Conservation (phyloP, 352 stramenopile genomes). For the Phytophthora kernoviae region DNA sequence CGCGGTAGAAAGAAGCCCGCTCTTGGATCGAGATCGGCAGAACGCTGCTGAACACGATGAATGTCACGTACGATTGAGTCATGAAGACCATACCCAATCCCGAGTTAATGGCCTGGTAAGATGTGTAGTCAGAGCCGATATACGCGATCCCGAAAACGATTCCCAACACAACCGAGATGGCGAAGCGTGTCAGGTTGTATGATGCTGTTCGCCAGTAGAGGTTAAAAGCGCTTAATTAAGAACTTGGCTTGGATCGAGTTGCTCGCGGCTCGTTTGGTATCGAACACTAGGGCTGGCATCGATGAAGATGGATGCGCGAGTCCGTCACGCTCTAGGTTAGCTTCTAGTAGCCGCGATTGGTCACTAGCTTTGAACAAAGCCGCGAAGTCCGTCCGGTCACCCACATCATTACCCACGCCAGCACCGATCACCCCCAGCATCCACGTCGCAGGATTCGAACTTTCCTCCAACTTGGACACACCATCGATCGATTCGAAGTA, state of each 20-base stretch:
- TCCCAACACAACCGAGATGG: slow-evolving; percentile 16
- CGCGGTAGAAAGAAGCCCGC: slow-evolving; percentile 16
- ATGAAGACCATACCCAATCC: slow-evolving; percentile 74
- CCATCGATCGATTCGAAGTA: slow-evolving; percentile 66
- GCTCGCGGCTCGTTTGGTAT: slow-evolving; percentile 18
- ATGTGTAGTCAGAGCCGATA: slow-evolving; percentile 23
- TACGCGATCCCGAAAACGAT: slow-evolving; percentile 19
- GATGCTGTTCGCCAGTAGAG: slow-evolving; percentile 79
- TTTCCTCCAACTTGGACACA: slow-evolving; percentile 38
- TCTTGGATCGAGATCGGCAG: slow-evolving; percentile 36
- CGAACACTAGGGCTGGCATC: slow-evolving; percentile 16
- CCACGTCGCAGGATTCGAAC: slow-evolving; percentile 87
- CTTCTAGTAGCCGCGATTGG: slow-evolving; percentile 1
- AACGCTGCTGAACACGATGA: slow-evolving; percentile 54
- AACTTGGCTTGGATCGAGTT: slow-evolving; percentile 28
- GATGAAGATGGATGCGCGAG: slow-evolving; percentile 6
- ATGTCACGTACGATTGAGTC: slow-evolving; percentile 62
- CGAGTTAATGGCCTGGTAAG: slow-evolving; percentile 32
- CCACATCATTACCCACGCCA: slow-evolving; percentile 38
- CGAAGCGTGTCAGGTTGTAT: slow-evolving; percentile 76
- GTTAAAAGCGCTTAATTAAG: slow-evolving; percentile 52
- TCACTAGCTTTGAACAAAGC: slow-evolving; percentile 13
- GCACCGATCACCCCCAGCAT: slow-evolving; percentile 76
- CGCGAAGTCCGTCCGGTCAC: slow-evolving; percentile 11
- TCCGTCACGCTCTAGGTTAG: slow-evolving; percentile 9